Base-by-base conservation (phyloP, 306 rosid species). In the Quercus variabilis region DNA sequence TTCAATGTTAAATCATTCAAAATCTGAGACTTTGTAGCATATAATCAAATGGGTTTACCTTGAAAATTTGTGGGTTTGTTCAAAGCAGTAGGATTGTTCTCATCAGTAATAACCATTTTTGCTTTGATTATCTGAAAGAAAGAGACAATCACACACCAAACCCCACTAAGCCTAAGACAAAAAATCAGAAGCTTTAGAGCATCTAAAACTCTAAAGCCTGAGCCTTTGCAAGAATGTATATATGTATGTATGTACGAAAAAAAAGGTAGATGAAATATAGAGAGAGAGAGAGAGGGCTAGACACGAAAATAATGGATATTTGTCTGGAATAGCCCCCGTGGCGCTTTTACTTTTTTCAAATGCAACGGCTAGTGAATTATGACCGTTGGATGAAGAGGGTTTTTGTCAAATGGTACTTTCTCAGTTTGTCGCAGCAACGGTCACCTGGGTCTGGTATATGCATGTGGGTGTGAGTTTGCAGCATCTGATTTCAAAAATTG, bases 281-380 rank as follows among this genome's bases (percentile, higher is more conserved):
- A 78, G 63, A 23, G 46, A 35, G 73, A 81, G 81, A 51, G 60
- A 52, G 63, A 4, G 25, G 52, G 20, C 1, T 56, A 60, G 79
- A 58, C 46, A 72, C 69, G 46, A 80, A 78, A 79, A 79, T 68
- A 4, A 69, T 38, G 86, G 82, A 80, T 78, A 82, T 84, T 84
- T 89, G 93, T 84, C 79, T 73, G 56, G 64, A 18, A 67, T 74
- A 68, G 69, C 58, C 71, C 69, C 56, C 69, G 25, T 63, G 71
- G 73, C 46, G 74, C 64, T 28, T 49, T 49, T 2, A 14, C 72
- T 62, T 86, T 84, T 85, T 88, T 83, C 86, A 90, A 91, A 90
- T 55, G 72, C 86, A 95, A 93, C 99, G 99, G 99, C 99, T 93
- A 95, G 93, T 90, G 64, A 77, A 68, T 88, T 1, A 9, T 82